A percentile compares a stretch with the other conserved stretches of the same genome.
phyloP scores from a whole-genome alignment of 352 stramenopile species.

The Globisporangium recalcitrans region DNA sequence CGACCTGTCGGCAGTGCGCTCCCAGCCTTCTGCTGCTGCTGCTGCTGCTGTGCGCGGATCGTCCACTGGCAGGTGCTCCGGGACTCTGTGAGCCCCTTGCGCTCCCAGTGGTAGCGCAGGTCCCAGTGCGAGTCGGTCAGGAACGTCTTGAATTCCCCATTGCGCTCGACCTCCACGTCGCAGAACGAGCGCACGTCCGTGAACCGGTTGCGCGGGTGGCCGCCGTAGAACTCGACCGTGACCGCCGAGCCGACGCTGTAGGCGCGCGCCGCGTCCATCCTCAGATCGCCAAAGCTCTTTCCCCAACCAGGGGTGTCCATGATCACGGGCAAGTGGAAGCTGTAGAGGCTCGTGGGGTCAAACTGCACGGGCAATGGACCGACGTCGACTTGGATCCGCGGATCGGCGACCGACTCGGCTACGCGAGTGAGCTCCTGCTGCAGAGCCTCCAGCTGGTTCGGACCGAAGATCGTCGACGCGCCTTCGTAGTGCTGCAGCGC shows the following conservation, averaged over 20 bases:
- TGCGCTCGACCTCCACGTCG: conserved; percentile 32
- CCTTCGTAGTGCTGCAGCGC: conserved; percentile 62
- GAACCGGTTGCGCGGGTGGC: conserved; percentile 37
- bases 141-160: conserved; percentile 24
- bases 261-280: conserved; percentile 18
- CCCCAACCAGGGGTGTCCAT: conserved; percentile 23
- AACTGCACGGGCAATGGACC: conserved; percentile 35
- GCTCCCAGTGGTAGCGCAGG: conserved; percentile 37
- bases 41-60: conserved; percentile 6
- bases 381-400: conserved; percentile 22
- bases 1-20: conserved; percentile 17
- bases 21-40: background rate
- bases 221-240: conserved; percentile 36
- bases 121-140: conserved; percentile 53
- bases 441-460: conserved; percentile 53
- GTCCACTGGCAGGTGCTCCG: conserved; percentile 37
- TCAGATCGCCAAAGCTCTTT: conserved; percentile 24
- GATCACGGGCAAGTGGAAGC: conserved; percentile 30
- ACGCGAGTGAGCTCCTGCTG: conserved; percentile 47
- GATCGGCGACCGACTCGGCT: conserved; percentile 24
- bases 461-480: conserved; percentile 64
- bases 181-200: conserved; percentile 28
- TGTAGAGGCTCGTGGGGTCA: conserved; percentile 28
- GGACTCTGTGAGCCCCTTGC: conserved; percentile 22
- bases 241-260: conserved; percentile 33